Percentiles rank a stretch among this genome's conserved stretches.
Evolutionary conservation across 75 land plant genomes (phyloP).

Genomic region (Picea sitchensis): DNA sequence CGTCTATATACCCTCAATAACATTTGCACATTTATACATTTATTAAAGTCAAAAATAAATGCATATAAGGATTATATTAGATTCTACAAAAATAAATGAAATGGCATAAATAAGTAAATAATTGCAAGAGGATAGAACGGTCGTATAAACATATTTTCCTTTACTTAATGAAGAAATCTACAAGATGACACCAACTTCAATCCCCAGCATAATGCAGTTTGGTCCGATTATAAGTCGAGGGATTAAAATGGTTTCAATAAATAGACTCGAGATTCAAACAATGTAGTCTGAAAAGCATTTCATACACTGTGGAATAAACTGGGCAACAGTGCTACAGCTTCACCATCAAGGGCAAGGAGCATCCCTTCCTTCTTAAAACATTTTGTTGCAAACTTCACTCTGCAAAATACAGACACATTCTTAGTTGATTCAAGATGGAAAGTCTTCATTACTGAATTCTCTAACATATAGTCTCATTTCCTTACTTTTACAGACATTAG

Average conservation of each 20-base stretch:
- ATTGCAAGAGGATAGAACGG: no score
- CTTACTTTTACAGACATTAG: neutral
- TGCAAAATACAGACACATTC: conserved; percentile 12
- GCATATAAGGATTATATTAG: no score
- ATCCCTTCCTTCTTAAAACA: conserved; percentile 52
- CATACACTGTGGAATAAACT: conserved; percentile 2
- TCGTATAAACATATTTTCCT: no score
- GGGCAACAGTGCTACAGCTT: conserved; percentile 67
- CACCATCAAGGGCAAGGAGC: conserved; percentile 52
- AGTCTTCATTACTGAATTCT: neutral
- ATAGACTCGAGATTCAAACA: neutral
- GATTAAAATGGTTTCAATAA: neutral
- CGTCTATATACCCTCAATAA: no score
- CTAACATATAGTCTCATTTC: neutral
- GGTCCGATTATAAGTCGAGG: no score
- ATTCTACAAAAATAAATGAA: no score
- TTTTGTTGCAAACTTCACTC: conserved; percentile 68
- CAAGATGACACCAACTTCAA: no score
- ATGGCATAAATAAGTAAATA: no score
- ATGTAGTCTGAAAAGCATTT: conserved; percentile 1
- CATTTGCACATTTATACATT: no score
- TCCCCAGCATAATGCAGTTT: no score
- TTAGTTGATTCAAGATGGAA: neutral
- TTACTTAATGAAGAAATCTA: no score
- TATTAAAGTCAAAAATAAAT: no score